phyloP scores from a whole-genome alignment of 2,329 filamentous ascomycete species.

The Apiospora kogelbergensis region DNA sequence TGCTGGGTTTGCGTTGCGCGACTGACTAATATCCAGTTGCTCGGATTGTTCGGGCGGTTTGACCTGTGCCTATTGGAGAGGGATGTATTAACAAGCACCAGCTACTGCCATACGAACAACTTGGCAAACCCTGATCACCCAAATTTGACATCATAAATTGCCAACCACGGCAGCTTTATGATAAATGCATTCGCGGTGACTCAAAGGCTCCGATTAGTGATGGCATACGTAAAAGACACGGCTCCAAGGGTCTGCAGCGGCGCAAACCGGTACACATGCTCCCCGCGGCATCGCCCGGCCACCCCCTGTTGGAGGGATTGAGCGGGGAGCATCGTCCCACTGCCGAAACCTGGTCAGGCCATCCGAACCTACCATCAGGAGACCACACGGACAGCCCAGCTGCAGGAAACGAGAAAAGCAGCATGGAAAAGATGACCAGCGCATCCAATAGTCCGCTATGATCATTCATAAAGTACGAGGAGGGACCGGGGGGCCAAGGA shows the following conservation, averaged over 20 bases:
- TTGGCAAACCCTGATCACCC: neutral
- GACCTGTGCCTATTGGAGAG: neutral
- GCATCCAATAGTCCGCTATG: neutral
- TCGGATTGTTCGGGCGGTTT: neutral
- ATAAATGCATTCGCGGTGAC: neutral
- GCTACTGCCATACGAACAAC: neutral
- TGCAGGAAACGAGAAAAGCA: neutral
- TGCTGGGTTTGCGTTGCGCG: neutral
- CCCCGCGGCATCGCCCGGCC: neutral
- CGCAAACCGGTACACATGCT: neutral
- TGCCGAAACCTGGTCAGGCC: neutral
- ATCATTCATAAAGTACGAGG: neutral
- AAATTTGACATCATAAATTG: neutral
- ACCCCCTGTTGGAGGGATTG: neutral
- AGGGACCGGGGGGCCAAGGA: neutral
- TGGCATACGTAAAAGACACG: neutral
- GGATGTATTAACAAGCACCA: neutral
- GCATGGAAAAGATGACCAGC: too few relatives aligned
- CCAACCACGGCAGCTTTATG: neutral
- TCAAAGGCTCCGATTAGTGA: neutral
- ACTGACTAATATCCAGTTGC: neutral
- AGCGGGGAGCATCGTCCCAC: neutral
- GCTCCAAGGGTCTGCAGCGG: neutral
- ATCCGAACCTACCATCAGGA: conserved; percentile 2
- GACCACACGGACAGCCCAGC: neutral